Conservation (phyloP, 306 rosid genomes). For the Delonix regia region DNA sequence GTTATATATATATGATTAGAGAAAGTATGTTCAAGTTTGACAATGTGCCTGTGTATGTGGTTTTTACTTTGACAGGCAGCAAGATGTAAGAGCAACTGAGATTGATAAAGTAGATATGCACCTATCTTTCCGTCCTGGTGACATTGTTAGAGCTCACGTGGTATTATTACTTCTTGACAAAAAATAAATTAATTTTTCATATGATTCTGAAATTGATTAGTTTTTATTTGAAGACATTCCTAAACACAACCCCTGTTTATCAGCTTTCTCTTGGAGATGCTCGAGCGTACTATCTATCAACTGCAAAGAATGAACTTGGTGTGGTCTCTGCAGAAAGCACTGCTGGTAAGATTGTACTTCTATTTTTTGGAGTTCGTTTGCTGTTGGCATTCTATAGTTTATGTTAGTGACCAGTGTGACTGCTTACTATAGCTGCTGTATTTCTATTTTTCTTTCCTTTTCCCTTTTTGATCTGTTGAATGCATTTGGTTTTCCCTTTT, state of each 20-base stretch:
- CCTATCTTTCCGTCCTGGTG: conserved; percentile 74
- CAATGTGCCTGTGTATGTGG: background rate
- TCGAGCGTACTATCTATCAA: conserved; percentile 83
- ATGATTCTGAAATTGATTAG: background rate
- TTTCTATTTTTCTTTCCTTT: conserved; percentile 1
- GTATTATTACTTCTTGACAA: conserved; percentile 52
- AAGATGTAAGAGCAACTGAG: conserved; percentile 94
- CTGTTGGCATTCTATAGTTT: conserved; percentile 3
- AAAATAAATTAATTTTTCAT: background rate
- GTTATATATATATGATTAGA: background rate
- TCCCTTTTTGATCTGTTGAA: background rate
- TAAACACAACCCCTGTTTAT: conserved; percentile 37
- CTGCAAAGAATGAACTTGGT: conserved; percentile 92
- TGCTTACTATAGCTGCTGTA: background rate
- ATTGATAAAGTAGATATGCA: conserved; percentile 97
- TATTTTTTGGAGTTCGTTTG: conserved; percentile 7
- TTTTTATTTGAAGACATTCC: conserved; percentile 29
- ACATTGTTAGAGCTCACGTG: conserved; percentile 79
- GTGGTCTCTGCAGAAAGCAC: conserved; percentile 89
- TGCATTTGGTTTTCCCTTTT: background rate
- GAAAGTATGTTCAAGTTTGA: conserved; percentile 11
- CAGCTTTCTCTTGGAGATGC: conserved; percentile 97
- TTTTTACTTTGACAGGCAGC: conserved; percentile 67
- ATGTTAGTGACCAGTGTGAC: background rate
- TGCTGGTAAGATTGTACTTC: conserved; percentile 58